These are phyloP conservation scores for Climacium dendroides DNA, from an alignment of 225 moss, liverwort and hornwort species.

Conservation along the genomic window DNA sequence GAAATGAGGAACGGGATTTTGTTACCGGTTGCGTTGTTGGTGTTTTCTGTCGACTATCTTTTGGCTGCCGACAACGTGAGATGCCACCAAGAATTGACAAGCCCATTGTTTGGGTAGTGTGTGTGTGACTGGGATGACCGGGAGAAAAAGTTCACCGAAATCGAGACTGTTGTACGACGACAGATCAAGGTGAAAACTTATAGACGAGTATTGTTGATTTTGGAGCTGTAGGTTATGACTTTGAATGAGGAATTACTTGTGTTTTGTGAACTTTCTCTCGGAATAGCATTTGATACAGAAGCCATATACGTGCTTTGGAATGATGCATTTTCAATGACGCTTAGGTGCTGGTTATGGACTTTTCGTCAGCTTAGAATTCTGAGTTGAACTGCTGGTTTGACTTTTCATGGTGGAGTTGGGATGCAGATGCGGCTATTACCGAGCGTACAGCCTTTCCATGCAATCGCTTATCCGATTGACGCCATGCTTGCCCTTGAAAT, in stretches of 20 bases:
- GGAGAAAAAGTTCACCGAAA: slow-evolving; percentile 79
- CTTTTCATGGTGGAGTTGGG: background rate
- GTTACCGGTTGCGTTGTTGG: background rate
- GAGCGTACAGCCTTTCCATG: slow-evolving; percentile 98
- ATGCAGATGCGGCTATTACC: slow-evolving; percentile 83
- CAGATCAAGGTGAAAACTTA: slow-evolving; percentile 64
- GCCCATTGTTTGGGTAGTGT: slow-evolving; percentile 45
- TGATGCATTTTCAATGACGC: background rate
- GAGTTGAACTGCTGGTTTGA: background rate
- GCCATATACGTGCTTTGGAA: background rate
- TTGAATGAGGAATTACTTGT: background rate
- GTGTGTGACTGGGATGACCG: slow-evolving; percentile 98
- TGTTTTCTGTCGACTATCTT: background rate
- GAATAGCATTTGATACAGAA: background rate
- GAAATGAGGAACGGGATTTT: background rate
- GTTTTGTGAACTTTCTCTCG: background rate
- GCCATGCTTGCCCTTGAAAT: slow-evolving; percentile 82
- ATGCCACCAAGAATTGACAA: background rate
- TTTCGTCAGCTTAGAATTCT: background rate
- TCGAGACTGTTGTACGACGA: slow-evolving; percentile 78
- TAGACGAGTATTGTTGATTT: background rate
- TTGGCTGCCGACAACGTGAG: background rate
- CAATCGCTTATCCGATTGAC: slow-evolving; percentile 97
- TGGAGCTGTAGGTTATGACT: background rate
- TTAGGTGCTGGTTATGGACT: background rate